phyloP scores from a whole-genome alignment of 768 basidiomycete species.

The Suillus ampliporus region DNA sequence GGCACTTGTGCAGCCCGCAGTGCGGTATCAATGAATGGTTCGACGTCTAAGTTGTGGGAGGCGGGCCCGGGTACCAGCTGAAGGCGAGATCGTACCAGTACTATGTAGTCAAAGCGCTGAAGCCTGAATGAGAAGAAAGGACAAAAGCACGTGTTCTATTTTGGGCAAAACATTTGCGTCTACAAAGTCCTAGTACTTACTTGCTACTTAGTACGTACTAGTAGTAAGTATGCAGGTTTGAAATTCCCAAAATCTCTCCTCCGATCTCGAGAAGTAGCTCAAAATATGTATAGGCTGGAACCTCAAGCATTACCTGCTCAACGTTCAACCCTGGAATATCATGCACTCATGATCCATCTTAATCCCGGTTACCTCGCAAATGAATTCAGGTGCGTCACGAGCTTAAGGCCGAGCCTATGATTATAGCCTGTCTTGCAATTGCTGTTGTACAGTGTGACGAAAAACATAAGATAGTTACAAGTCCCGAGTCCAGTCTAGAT shows the following conservation, averaged over 20 bases:
- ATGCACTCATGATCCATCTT: background rate
- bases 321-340: slow-evolving; percentile 1
- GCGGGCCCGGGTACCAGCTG: background rate
- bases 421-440: slow-evolving; percentile 12
- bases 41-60: slow-evolving; percentile 14
- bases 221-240: background rate
- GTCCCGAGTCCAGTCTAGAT: slow-evolving; percentile 19
- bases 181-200: too few relatives aligned
- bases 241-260: background rate
- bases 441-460: slow-evolving; percentile 28
- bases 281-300: too few relatives aligned
- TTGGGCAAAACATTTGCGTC: slow-evolving; percentile 16
- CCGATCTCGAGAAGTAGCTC: too few relatives aligned
- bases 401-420: background rate
- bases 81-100: slow-evolving; percentile 8
- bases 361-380: background rate
- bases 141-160: slow-evolving; percentile 21
- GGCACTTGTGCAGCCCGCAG: slow-evolving; percentile 19
- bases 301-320: background rate
- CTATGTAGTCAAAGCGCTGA: too few relatives aligned
- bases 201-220: background rate
- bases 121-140: slow-evolving; percentile 27
- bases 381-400: background rate
- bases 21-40: slow-evolving; percentile 21
- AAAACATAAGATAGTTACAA: slow-evolving; percentile 13